These are phyloP conservation scores for Thyridium curvatum DNA, from an alignment of 2,329 filamentous ascomycete genomes.

Conservation along the genomic window DNA sequence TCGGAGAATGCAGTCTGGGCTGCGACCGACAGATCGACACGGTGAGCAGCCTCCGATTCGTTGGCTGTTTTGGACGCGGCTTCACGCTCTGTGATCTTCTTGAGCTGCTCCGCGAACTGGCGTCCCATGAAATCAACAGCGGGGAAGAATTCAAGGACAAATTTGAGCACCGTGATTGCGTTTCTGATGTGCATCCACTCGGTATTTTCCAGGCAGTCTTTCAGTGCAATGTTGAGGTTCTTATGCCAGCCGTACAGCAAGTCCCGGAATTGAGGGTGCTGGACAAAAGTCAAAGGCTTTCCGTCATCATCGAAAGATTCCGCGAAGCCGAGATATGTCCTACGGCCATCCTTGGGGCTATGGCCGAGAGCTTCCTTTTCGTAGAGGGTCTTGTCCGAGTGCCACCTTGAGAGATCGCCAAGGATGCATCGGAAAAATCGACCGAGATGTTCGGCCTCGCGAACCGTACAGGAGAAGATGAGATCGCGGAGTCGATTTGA, in stretches of 20 bases:
- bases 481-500: conserved; percentile 74
- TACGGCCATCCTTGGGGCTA: conserved; percentile 34
- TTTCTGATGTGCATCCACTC: conserved; percentile 99
- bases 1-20: conserved; percentile 67
- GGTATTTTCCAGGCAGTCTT: conserved; percentile 70
- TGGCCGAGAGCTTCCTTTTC: conserved; percentile 77
- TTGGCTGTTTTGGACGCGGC: conserved; percentile 38
- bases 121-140: conserved; percentile 82
- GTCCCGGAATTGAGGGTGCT: conserved; percentile 81
- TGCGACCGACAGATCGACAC: conserved; percentile 69
- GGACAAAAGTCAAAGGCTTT: conserved; percentile 64
- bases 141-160: conserved; percentile 76
- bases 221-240: conserved; percentile 71
- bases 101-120: conserved; percentile 56
- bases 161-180: conserved; percentile 82
- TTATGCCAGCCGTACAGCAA: conserved; percentile 88
- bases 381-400: conserved; percentile 68
- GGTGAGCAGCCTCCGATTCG: conserved; percentile 43
- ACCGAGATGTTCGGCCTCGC: conserved; percentile 89
- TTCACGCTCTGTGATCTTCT: conserved; percentile 60
- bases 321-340: conserved; percentile 69
- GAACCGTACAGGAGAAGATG: conserved; percentile 83
- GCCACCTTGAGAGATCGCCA: conserved; percentile 77
- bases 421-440: conserved; percentile 81
- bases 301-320: conserved; percentile 64